Percentiles rank a stretch among this genome's conserved stretches.
Conservation (phyloP, 2,329 filamentous ascomycete genomes). For the Epichloe baconii region DNA sequence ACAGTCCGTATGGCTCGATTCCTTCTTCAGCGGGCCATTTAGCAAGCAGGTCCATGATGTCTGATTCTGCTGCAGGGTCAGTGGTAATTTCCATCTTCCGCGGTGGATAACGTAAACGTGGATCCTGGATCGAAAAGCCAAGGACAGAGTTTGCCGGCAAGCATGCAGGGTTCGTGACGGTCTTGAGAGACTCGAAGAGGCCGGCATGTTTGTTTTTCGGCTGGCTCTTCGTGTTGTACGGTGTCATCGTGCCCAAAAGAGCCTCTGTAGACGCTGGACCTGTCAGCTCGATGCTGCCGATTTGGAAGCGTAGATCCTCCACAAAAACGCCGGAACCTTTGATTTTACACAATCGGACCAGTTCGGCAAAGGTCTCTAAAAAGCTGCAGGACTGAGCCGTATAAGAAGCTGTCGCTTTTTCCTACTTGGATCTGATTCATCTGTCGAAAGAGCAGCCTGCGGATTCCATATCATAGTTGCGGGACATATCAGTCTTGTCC, state of each 20-base stretch:
- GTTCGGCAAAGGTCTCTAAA: constrained; percentile 51
- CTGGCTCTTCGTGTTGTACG: constrained; percentile 25
- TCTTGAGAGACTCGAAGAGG: constrained; percentile 37
- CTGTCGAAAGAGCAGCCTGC: constrained; percentile 15
- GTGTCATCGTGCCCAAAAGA: constrained; percentile 54
- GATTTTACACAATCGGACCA: constrained; percentile 43
- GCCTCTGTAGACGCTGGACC: constrained; percentile 68
- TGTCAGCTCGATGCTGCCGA: constrained; percentile 44
- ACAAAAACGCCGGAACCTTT: constrained; percentile 49
- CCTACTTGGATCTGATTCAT: constrained; percentile 13
- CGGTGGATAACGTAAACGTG: constrained; percentile 67
- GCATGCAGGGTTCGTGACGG: constrained; percentile 54
- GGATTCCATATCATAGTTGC: constrained; percentile 66
- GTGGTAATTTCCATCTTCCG: constrained; percentile 34
- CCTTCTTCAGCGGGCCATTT: constrained; percentile 52
- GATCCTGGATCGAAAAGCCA: constrained; percentile 63
- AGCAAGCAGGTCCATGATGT: constrained; percentile 47
- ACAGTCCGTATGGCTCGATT: constrained; percentile 41
- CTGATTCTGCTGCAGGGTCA: constrained; percentile 20
- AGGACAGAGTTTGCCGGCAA: constrained; percentile 60
- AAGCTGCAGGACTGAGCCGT: constrained; percentile 72
- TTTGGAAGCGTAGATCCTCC: constrained; percentile 57
- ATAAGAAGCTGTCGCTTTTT: constrained; percentile 43
- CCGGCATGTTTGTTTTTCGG: constrained; percentile 26
- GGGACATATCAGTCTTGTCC: constrained; percentile 51